Conservation (phyloP, 2,329 filamentous ascomycete genomes). For the Pseudogymnoascus sp. region DNA sequence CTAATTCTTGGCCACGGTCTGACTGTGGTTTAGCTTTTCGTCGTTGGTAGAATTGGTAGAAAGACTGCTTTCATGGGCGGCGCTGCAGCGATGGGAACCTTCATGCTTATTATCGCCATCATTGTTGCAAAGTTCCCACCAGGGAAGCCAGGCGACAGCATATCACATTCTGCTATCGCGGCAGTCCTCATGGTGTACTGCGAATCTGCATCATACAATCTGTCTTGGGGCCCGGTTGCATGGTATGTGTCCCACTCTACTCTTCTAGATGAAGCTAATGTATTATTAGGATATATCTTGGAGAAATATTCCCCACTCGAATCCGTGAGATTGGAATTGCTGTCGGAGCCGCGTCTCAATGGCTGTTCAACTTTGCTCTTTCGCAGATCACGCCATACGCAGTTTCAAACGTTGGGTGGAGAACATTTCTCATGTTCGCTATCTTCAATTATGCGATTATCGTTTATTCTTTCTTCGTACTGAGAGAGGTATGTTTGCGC, state of each 20-base stretch:
- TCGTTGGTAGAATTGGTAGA: slow-evolving; percentile 40
- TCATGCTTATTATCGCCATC: slow-evolving; percentile 41
- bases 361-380: slow-evolving; percentile 44
- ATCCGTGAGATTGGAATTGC: slow-evolving; percentile 43
- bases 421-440: slow-evolving; percentile 38
- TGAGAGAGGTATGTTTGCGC: slow-evolving; percentile 40
- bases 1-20: not conserved
- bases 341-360: slow-evolving; percentile 41
- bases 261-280: not conserved
- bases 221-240: slow-evolving; percentile 41
- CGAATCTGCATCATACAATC: slow-evolving; percentile 37
- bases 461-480: slow-evolving; percentile 39
- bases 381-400: slow-evolving; percentile 41
- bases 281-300: slow-evolving; percentile 9
- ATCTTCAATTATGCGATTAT: slow-evolving; percentile 36
- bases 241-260: slow-evolving; percentile 40
- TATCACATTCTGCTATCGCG: slow-evolving; percentile 30
- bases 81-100: slow-evolving; percentile 39
- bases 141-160: slow-evolving; percentile 23
- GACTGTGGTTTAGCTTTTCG: slow-evolving; percentile 35
- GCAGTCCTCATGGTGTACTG: slow-evolving; percentile 42
- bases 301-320: slow-evolving; percentile 40
- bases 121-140: slow-evolving; percentile 36
- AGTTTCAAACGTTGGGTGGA: slow-evolving; percentile 38
- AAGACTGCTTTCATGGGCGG: slow-evolving; percentile 37